Evolutionary conservation across 2,329 filamentous ascomycete genomes (phyloP).

Genomic region (Ceratocystiopsis sp.): DNA sequence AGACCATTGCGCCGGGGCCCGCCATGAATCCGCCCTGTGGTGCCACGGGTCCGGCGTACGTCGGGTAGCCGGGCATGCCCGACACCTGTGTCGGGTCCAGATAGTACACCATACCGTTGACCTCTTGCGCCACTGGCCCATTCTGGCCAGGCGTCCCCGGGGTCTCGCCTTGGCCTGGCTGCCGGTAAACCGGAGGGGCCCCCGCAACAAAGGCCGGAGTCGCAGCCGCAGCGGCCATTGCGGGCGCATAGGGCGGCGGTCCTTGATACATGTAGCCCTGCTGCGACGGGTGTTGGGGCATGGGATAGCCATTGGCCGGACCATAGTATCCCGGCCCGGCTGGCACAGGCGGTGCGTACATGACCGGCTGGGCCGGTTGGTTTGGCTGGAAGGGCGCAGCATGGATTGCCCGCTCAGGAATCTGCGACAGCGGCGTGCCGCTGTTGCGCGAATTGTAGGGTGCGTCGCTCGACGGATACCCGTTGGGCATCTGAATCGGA

Average conservation of each 20-base stretch:
- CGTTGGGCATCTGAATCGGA: constrained; percentile 51
- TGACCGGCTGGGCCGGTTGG: constrained; percentile 12
- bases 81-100: constrained; percentile 64
- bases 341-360: constrained; percentile 31
- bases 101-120: constrained; percentile 93
- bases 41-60: constrained; percentile 15
- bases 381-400: constrained; percentile 78
- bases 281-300: constrained; percentile 37
- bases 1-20: constrained; percentile 52
- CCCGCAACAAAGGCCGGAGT: constrained; percentile 42
- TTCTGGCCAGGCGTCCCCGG: constrained; percentile 22
- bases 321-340: constrained; percentile 28
- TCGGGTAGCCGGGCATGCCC: constrained; percentile 29
- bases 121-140: constrained; percentile 57
- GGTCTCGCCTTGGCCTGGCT: constrained; percentile 24
- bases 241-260: constrained; percentile 12
- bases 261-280: constrained; percentile 17
- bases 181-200: constrained; percentile 22
- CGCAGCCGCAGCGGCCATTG: constrained; percentile 18
- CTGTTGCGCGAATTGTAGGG: constrained; percentile 57
- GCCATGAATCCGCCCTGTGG: constrained; percentile 31
- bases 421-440: constrained; percentile 74
- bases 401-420: constrained; percentile 82
- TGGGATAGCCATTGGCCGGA: constrained; percentile 30
- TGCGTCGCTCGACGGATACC: constrained; percentile 28